A percentile compares a stretch with the other conserved stretches of the same genome.
These are phyloP conservation scores for Penicillium glabrum DNA, from an alignment of 2,329 filamentous ascomycete species.

Conservation along the genomic window DNA sequence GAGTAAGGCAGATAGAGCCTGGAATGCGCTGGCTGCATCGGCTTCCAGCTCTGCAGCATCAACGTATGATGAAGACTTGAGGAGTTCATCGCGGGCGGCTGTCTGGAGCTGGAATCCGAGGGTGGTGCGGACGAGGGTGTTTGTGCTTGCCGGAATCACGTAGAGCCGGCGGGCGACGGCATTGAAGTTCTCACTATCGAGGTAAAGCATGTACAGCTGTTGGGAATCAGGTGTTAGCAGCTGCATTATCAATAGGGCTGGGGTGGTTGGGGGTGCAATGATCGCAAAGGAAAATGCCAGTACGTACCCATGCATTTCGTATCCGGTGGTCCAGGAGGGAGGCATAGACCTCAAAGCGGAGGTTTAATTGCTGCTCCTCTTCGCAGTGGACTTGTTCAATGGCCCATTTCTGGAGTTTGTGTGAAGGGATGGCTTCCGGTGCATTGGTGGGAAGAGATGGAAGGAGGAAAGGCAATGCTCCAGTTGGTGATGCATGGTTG, in stretches of 20 bases:
- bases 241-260: neutral
- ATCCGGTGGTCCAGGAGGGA: conserved; percentile 74
- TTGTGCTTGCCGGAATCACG: conserved; percentile 61
- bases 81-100: conserved; percentile 73
- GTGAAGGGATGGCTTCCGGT: conserved; percentile 56
- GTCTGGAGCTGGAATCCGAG: conserved; percentile 66
- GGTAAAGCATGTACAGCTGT: conserved; percentile 73
- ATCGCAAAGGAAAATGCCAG: neutral
- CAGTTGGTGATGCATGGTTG: conserved; percentile 90
- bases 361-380: conserved; percentile 52
- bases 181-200: conserved; percentile 65
- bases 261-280: neutral
- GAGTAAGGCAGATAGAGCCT: conserved; percentile 60
- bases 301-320: conserved; percentile 76
- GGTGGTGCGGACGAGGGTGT: conserved; percentile 61
- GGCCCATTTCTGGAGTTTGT: conserved; percentile 69
- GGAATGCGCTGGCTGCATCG: conserved; percentile 63
- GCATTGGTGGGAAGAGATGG: conserved; percentile 50
- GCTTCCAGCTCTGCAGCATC: conserved; percentile 58
- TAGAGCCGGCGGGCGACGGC: conserved; percentile 71
- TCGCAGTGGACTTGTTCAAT: conserved; percentile 50
- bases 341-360: conserved; percentile 71
- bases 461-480: conserved; percentile 83
- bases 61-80: conserved; percentile 58
- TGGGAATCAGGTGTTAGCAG: neutral